Evolutionary conservation across 345 rosid species (phyloP), one percentile per base, ranked within the genome.

Genomic region (Gossypium ekmanianum): DNA sequence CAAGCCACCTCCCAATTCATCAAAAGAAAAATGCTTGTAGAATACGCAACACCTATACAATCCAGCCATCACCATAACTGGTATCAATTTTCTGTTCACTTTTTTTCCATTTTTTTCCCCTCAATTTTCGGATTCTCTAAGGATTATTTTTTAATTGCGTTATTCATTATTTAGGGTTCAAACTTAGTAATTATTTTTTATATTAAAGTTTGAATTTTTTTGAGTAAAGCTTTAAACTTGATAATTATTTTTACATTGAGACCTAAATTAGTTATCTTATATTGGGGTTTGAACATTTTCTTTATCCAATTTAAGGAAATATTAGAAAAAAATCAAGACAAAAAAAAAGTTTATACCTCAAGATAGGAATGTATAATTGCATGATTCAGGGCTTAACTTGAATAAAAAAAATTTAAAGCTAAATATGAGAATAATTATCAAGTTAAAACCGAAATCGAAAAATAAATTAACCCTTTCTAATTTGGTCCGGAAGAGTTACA

Each of bases 21-120:
- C 75, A 27, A 27, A 1, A 43, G 34, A 82, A 64, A 54, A 16
- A 4, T 69, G 69, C 86, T 81, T 83, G 84, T 71, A 43, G 72
- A 63, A 65, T 82, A 85, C 88, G 85, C 85, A 81, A 87, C 44
- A 72, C 71, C 3, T 62, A 44, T 1, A 51, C 55, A 13, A 16
- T 61, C 65, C 27, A 12, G 16, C 80, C 52, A 48, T 48, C 76
- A 59, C 70, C 81, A 83, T 68, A 54, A 70, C 70, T 57, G 51
- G 77, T 2, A 7, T 14, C 74, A 81, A 45, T 69, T 69, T 74
- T 62, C 61, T 11, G 1, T 24, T 11, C 55, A 51, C 34, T 2
- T 14, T 34, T 29, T 34, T 5, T 6, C 41, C 41, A 34, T 8
- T 27, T 13, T n/a, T 41, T 65, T 1, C 7, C 41, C 41, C 41